A percentile compares a stretch with the other conserved stretches of the same genome.
phyloP scores from a whole-genome alignment of 805 yeast species.

The Candida golubevii region DNA sequence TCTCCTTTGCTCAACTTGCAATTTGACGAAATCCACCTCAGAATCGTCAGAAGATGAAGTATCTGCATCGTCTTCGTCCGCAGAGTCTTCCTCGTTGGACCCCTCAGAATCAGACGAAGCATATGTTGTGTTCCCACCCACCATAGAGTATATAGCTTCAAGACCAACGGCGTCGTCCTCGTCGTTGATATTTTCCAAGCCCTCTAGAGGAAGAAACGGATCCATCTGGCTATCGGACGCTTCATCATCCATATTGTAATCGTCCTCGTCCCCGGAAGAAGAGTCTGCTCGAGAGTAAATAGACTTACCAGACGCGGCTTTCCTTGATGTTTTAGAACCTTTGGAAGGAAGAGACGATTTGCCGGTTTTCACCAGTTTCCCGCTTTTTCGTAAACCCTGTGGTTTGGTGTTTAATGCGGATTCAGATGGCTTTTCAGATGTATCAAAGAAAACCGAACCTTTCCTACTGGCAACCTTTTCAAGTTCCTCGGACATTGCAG shows the following conservation, averaged over 20 bases:
- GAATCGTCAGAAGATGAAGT: conserved; percentile 50
- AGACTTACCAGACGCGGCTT: conserved; percentile 11
- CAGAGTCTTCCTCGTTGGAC: conserved; percentile 25
- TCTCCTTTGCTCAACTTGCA: conserved; percentile 63
- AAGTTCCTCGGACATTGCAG: conserved; percentile 31
- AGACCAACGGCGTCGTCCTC: conserved; percentile 15
- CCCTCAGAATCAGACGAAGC: conserved; percentile 24
- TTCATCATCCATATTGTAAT: neutral
- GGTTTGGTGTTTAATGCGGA: neutral
- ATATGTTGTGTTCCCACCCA: conserved; percentile 16
- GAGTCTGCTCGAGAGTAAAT: conserved; percentile 2
- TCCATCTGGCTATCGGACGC: neutral
- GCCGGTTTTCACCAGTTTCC: conserved; percentile 1
- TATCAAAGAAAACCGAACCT: conserved; percentile 13
- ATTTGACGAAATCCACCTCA: conserved; percentile 65
- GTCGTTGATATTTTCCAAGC: conserved; percentile 6
- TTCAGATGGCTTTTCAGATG: neutral
- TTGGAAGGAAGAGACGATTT: conserved; percentile 7
- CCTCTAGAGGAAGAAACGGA: neutral
- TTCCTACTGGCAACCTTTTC: conserved; percentile 13
- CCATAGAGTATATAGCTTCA: conserved; percentile 23
- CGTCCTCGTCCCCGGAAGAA: conserved; percentile 1
- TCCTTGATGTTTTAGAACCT: conserved; percentile 10
- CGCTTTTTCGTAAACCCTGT: neutral
- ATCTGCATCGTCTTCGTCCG: conserved; percentile 17